Evolutionary conservation across 257 asterid species (phyloP), one percentile per base, ranked within the genome.

Genomic region (Solanum sitiens): DNA sequence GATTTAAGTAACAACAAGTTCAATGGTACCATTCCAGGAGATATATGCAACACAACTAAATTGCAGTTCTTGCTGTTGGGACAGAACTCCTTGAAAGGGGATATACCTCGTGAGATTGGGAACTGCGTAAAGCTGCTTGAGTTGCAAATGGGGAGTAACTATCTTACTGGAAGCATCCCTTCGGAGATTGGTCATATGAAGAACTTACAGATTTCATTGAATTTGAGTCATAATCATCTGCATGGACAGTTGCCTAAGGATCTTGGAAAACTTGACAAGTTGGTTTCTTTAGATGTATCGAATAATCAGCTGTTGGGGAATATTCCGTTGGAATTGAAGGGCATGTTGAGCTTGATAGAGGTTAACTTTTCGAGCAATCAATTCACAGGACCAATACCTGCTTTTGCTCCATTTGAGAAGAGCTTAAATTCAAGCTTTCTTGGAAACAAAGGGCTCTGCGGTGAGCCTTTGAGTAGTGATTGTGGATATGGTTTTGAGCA

Each of bases 321-420:
- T 89, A 96, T 97, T 72, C 99, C 99, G 2, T 13, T 89, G 23
- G 93, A 95, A 27, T 86, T 94, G 83, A 95, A 89, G 67, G 99
- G 99, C 77, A 97, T 97, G 99, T 84, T 93, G 84, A 97, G 99
- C 86, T 92, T 96, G 93, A 96, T 97, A 16, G 98, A 95, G 92
- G 98, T 96, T 72, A 93, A 97, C 88, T 97, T 97, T 90, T 96
- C 99, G 3, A 94, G 94, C 90, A 97, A 97, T 90, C 95, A 74
- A 30, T 91, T 97, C 42, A 86, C 87, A 9, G 99, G 99, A 35
- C 98, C 94, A 0, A 94, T 96, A 59, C 99, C 99, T 44, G 87
- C 89, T 27, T 97, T 94, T 68, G 87, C 88, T 4, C 99, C 99
- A 2, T 96, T 97, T 86, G 98, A 97, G 84, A 97, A 97, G 86